Base-by-base conservation (phyloP, 2,329 filamentous ascomycete genomes). In the Taxawa tesnikishii region DNA sequence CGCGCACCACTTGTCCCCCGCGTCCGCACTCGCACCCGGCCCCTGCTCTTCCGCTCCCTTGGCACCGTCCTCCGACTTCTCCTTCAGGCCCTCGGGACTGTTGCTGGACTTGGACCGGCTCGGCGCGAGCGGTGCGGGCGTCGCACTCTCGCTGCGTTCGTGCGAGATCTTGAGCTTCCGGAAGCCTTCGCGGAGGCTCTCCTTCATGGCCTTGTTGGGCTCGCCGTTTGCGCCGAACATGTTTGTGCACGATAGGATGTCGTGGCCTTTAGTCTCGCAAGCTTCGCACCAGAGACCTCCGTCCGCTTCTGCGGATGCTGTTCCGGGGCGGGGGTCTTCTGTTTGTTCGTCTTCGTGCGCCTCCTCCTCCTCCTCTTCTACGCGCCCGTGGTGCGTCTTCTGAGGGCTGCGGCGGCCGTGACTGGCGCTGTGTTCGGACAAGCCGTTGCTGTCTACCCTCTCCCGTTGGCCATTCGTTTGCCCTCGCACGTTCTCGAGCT, bases 1-100 rank as follows among this genome's bases (percentile, higher is more conserved):
- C 11, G 90, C 90, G 58, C 90, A 98, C 90, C 90, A 98, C 60
- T 94, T 94, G 40, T 79, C 73, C 33, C n/a, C n/a, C n/a, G 78
- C 73, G 48, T 96, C 84, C 11, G 50, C 50, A 13, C 50, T 47
- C 7, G 41, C 43, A 11, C 43, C 47, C 11, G 27, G 31, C n/a
- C 25, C 33, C 26, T 30, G 19, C 47, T 51, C 43, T 55, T 55
- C 15, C 43, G 26, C 29, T 10, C 15, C 47, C 17, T 52, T 49
- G 5, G 55, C 12, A 25, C 34, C 27, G 19, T 33, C 38, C 1
- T 28, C 34, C 13, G 29, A 16, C 13, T 39, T 33, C 25, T 34
- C 15, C 33, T 39, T 34, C 24, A 29, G 31, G 6, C 36, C 38
- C 19, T 39, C 31, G 8, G 44, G 42, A 34, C 44, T 43, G 29